phyloP scores from a whole-genome alignment of 768 basidiomycete species.

The Austroboletus eburneus region DNA sequence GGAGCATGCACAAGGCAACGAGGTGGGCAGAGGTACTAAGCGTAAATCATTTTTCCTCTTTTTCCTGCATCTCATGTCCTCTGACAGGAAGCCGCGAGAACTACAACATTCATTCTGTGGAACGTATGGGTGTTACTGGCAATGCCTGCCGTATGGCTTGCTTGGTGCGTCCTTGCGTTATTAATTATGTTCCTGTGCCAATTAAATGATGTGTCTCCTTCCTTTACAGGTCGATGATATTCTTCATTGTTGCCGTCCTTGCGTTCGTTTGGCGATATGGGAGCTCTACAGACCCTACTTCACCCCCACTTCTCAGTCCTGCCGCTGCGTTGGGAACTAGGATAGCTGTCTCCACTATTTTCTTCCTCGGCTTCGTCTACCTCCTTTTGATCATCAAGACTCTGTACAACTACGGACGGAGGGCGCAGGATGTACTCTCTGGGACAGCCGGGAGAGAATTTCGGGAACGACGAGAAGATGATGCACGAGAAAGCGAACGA shows the following conservation, averaged over 20 bases:
- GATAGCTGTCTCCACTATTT: constrained; percentile 49
- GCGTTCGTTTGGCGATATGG: constrained; percentile 67
- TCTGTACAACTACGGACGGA: constrained; percentile 52
- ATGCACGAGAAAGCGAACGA: constrained; percentile 1
- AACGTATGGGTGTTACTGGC: constrained; percentile 69
- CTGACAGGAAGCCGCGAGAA: constrained; percentile 52
- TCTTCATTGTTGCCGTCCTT: constrained; percentile 59
- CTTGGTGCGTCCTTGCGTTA: constrained; percentile 52
- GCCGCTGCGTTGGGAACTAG: constrained; percentile 47
- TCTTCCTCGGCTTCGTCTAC: constrained; percentile 58
- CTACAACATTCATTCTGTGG: constrained; percentile 48
- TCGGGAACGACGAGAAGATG: not conserved
- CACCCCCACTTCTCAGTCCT: constrained; percentile 35
- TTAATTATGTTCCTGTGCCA: no score
- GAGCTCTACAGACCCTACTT: constrained; percentile 36
- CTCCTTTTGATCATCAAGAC: constrained; percentile 59
- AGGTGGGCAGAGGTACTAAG: constrained; percentile 69
- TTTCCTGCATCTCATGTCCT: not conserved
- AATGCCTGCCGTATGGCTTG: constrained; percentile 66
- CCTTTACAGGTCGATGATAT: constrained; percentile 65
- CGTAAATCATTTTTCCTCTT: not conserved
- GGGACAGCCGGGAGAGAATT: not conserved
- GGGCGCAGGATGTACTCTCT: not conserved
- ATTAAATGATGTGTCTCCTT: no score
- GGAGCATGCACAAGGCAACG: constrained; percentile 64